These are phyloP conservation scores for Ilex aquifolium DNA, from an alignment of 257 asterid genomes.

Conservation along the genomic window DNA sequence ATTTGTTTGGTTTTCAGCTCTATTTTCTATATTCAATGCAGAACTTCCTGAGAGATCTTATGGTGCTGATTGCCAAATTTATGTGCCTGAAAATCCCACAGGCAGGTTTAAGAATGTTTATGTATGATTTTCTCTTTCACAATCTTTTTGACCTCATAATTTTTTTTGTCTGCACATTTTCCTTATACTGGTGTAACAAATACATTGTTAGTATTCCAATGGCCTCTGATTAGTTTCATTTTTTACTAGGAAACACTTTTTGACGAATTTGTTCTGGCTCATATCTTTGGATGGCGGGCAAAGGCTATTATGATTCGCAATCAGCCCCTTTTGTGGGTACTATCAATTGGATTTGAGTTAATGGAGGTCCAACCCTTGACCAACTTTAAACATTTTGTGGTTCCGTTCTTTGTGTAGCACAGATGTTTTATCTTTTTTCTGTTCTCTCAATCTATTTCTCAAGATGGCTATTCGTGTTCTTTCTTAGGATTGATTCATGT, in stretches of 20 bases:
- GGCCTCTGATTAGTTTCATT: conserved; percentile 12
- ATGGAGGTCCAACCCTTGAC: conserved; percentile 69
- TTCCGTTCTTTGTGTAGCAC: background rate
- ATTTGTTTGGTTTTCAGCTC: conserved; percentile 1
- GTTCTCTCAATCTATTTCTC: background rate
- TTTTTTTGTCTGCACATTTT: background rate
- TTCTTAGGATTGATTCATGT: conserved; percentile 9
- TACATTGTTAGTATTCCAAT: conserved; percentile 2
- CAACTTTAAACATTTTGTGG: background rate
- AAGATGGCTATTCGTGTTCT: background rate
- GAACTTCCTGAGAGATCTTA: conserved; percentile 98
- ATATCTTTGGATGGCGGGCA: conserved; percentile 6
- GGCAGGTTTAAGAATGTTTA: conserved; percentile 99
- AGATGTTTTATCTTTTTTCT: conserved; percentile 9
- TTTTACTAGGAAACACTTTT: conserved; percentile 2
- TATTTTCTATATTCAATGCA: conserved; percentile 22
- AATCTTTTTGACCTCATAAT: conserved; percentile 4
- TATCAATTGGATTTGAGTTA: conserved; percentile 90
- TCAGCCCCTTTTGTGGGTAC: conserved; percentile 93
- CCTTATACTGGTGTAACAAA: background rate
- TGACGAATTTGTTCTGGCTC: conserved; percentile 9
- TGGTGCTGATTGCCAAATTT: conserved; percentile 90
- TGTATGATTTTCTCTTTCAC: conserved; percentile 63
- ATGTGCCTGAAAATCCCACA: conserved; percentile 74
- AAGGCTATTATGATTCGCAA: conserved; percentile 23